Base-by-base conservation (phyloP, 805 yeast genomes). In the Candida corydali region DNA sequence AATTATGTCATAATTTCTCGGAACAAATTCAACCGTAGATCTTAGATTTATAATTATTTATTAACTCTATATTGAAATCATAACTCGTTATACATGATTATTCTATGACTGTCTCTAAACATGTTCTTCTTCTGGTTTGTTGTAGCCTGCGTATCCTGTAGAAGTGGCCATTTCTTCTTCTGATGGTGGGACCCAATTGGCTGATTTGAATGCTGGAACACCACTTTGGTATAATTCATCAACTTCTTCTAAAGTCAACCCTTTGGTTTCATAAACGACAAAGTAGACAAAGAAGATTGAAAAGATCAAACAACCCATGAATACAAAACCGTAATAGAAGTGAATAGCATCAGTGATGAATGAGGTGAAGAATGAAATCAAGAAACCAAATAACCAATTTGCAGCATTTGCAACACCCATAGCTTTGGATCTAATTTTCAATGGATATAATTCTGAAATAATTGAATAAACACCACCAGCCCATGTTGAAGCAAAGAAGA, bases 161-260 rank as follows among this genome's bases (percentile, higher is more conserved):
- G 55, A 46, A 37, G 52, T 52, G 17, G 66, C 61, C 65, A 59
- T 34, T 18, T 35, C 38, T 57, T 54, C 63, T 12, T 44, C 44
- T 11, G 63, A 38, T 12, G 76, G 65, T 49, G 83, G 82, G 35
- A 66, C 68, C 78, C 76, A 81, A 36, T 46, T 48, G 18, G 65
- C 34, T 10, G 82, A 54, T 45, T 62, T 60, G 67, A 66, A 65
- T 29, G 71, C 60, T 14, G 46, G 42, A 36, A 62, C 42, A 38
- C 52, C 55, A 38, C 59, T 59, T 37, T 67, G 66, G 51, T 79
- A 82, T 69, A 80, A 65, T 52, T 74, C 78, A 56, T 85, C 88
- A 45, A 85, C 86, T 61, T 85, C 87, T 64, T 86, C 95, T 57
- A 86, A 73, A 28, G 85, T 73, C 49, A 85, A 72, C 42, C 94